Evolutionary conservation across 2,329 filamentous ascomycete genomes (phyloP).

Genomic region (Cercospora janseana): DNA sequence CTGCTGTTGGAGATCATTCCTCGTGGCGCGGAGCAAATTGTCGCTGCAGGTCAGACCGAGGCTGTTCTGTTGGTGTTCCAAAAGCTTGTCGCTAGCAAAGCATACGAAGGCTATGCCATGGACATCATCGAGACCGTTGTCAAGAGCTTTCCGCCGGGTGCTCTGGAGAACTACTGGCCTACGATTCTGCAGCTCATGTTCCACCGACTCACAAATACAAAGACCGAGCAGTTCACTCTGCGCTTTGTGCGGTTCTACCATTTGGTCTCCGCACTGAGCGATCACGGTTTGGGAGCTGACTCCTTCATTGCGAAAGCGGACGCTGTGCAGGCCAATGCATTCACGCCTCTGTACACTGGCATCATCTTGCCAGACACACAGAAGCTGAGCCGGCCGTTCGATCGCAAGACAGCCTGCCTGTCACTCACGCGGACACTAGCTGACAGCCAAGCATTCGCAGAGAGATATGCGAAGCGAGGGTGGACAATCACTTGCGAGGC

Average conservation of each 20-base stretch:
- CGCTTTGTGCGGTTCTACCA: constrained; percentile 95
- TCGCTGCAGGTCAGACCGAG: constrained; percentile 77
- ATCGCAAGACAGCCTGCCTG: constrained; percentile 90
- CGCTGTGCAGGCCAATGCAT: constrained; percentile 72
- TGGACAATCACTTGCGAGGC: constrained; percentile 89
- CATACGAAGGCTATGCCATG: constrained; percentile 81
- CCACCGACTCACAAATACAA: constrained; percentile 67
- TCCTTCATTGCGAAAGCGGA: constrained; percentile 88
- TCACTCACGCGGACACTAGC: constrained; percentile 90
- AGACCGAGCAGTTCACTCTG: constrained; percentile 77
- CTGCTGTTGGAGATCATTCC: constrained; percentile 81
- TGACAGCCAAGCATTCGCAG: constrained; percentile 78
- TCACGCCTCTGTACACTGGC: constrained; percentile 78
- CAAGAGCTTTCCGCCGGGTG: constrained; percentile 68
- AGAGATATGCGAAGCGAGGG: constrained; percentile 69
- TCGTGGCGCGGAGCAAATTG: constrained; percentile 69
- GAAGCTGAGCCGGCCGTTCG: constrained; percentile 79
- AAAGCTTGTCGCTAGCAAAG: constrained; percentile 76
- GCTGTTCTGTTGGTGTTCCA: constrained; percentile 95
- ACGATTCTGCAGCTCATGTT: constrained; percentile 81
- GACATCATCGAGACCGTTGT: constrained; percentile 84
- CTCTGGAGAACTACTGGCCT: constrained; percentile 73
- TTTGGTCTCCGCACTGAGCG: constrained; percentile 74
- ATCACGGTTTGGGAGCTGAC: constrained; percentile 83
- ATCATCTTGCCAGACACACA: constrained; percentile 88